Evolutionary conservation across 768 basidiomycete species (phyloP).

Genomic region (Inosperma sp.): DNA sequence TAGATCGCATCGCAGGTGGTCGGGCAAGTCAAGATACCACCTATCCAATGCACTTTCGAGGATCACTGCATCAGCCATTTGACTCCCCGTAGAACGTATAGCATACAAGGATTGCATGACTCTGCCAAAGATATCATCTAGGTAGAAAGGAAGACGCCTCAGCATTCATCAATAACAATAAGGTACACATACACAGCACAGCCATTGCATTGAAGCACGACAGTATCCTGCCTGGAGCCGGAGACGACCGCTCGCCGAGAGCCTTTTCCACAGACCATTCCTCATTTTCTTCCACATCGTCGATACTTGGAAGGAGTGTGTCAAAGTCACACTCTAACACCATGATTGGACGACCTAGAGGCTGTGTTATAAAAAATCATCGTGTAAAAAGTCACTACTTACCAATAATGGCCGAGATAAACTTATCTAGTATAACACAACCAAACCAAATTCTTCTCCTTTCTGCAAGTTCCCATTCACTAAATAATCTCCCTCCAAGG

Average conservation of each 20-base stretch:
- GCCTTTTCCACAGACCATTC: constrained; percentile 37
- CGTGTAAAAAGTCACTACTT: constrained; percentile 17
- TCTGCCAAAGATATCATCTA: constrained; percentile 65
- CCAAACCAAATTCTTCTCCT: constrained; percentile 74
- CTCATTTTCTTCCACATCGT: constrained; percentile 66
- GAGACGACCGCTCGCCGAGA: constrained; percentile 24
- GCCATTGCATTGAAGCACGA: constrained; percentile 81
- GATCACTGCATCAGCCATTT: constrained; percentile 52
- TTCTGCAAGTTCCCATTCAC: constrained; percentile 58
- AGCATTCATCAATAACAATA: constrained; percentile 6
- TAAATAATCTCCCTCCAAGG: constrained; percentile 55
- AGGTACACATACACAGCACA: constrained; percentile 50
- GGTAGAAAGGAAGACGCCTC: constrained; percentile 3
- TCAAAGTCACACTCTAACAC: constrained; percentile 77
- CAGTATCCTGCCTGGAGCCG: constrained; percentile 47
- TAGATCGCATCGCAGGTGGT: constrained; percentile 61
- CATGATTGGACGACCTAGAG: constrained; percentile 59
- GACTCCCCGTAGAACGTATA: constrained; percentile 49
- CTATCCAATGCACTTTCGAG: constrained; percentile 64
- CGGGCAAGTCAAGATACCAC: constrained; percentile 70
- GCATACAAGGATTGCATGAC: constrained; percentile 72
- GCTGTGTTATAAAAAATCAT: background rate
- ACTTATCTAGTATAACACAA: constrained; percentile 75
- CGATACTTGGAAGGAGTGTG: constrained; percentile 56
- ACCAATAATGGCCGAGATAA: constrained; percentile 77